Evolutionary conservation across 371 early-diverging fungal genomes (phyloP).

Genomic region (Zychaea mexicana): DNA sequence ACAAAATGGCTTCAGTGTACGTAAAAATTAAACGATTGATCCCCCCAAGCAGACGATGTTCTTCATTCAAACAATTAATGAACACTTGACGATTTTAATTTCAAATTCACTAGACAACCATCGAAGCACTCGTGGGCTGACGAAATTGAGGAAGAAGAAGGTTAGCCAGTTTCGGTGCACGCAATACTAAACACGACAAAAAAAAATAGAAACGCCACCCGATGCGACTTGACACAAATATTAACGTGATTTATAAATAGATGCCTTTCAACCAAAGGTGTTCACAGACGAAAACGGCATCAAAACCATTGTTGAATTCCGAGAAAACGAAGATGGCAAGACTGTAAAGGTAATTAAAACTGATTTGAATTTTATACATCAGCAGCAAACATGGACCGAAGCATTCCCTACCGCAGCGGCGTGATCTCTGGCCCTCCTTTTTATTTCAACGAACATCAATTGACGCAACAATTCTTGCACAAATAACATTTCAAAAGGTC

Average conservation of each 20-base stretch:
- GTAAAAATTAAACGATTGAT: background rate
- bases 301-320: constrained; percentile 80
- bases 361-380: no score
- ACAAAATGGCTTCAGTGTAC: background rate
- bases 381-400: no score
- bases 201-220: background rate
- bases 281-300: constrained; percentile 83
- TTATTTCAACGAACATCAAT: no score
- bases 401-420: no score
- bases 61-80: background rate
- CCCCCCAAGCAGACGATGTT: background rate
- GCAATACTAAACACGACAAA: background rate
- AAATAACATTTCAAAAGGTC: constrained; percentile 40
- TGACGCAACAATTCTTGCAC: background rate
- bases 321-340: constrained; percentile 85
- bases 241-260: constrained; percentile 16
- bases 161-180: constrained; percentile 14
- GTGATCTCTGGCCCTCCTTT: no score
- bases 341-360: constrained; percentile 82
- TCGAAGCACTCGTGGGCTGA: constrained; percentile 67
- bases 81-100: background rate
- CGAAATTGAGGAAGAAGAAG: constrained; percentile 71
- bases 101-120: constrained; percentile 18
- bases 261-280: constrained; percentile 55
- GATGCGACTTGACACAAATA: background rate